phyloP scores from a whole-genome alignment of 176 grass and related monocot genomes.

The Puya raimondii region DNA sequence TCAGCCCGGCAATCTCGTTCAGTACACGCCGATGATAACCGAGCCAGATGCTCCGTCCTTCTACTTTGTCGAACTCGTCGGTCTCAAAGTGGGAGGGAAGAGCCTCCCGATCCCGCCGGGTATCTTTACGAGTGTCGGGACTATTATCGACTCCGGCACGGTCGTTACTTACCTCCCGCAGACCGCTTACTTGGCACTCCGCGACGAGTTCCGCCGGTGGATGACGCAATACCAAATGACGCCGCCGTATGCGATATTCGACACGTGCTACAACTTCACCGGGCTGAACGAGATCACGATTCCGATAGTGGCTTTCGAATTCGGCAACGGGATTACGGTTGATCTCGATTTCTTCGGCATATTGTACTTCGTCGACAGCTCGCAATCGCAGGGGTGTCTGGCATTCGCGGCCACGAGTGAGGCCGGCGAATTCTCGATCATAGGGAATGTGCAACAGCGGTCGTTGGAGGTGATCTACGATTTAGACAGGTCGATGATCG shows the following conservation, averaged over 20 bases:
- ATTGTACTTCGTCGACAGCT: not conserved
- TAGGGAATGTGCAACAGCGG: slow-evolving; percentile 43
- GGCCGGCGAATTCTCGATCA: not conserved
- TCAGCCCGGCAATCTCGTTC: not conserved
- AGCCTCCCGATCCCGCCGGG: not conserved
- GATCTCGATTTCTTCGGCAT: slow-evolving; percentile 15
- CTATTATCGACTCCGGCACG: slow-evolving; percentile 39
- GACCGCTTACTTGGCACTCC: slow-evolving; percentile 22
- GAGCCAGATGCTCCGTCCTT: not conserved
- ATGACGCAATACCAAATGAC: slow-evolving; percentile 25
- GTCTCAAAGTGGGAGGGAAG: slow-evolving; percentile 22
- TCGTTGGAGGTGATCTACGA: slow-evolving; percentile 34
- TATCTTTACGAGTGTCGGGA: not conserved
- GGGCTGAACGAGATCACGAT: slow-evolving; percentile 11
- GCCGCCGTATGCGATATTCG: not conserved
- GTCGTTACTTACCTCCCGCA: slow-evolving; percentile 25
- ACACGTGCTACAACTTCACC: slow-evolving; percentile 47
- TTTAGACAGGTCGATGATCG: slow-evolving; percentile 13
- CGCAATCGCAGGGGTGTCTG: slow-evolving; percentile 4
- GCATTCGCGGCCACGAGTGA: slow-evolving; percentile 4
- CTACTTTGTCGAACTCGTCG: slow-evolving; percentile 27
- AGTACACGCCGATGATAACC: slow-evolving; percentile 20
- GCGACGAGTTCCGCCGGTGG: slow-evolving; percentile 18
- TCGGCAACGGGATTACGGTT: slow-evolving; percentile 8
- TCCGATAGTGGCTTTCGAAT: slow-evolving; percentile 17